Conservation (phyloP, 768 basidiomycete genomes). For the Fomitopsis pulvina region DNA sequence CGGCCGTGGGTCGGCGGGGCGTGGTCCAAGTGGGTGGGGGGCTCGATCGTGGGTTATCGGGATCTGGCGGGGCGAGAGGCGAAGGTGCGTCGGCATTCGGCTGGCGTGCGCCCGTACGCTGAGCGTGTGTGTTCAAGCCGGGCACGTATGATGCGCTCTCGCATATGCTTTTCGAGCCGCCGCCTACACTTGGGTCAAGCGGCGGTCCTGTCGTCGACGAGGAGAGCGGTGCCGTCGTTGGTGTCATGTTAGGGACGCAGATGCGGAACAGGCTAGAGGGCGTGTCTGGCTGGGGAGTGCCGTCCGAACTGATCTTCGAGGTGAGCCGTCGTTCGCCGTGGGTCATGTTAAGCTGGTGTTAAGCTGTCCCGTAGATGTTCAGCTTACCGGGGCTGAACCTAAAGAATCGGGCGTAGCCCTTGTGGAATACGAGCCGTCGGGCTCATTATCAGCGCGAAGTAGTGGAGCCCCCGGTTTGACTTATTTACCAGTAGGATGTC, state of each 20-base stretch:
- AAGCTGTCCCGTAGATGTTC: slow-evolving; percentile 38
- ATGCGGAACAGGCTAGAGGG: slow-evolving; percentile 53
- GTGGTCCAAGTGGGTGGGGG: slow-evolving; percentile 47
- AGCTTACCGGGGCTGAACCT: slow-evolving; percentile 38
- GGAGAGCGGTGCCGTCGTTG: slow-evolving; percentile 56
- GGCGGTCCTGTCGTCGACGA: slow-evolving; percentile 64
- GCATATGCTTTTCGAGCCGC: slow-evolving; percentile 45
- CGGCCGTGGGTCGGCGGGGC: slow-evolving; percentile 45
- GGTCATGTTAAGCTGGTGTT: not conserved
- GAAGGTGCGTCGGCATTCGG: slow-evolving; percentile 30
- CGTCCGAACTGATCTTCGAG: slow-evolving; percentile 59
- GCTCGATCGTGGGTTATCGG: slow-evolving; percentile 49
- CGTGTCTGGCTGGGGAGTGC: slow-evolving; percentile 53
- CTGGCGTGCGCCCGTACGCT: not conserved
- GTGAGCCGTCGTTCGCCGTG: slow-evolving; percentile 24
- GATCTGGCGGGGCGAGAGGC: slow-evolving; percentile 55
- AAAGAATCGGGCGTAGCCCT: slow-evolving; percentile 7
- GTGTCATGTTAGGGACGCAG: slow-evolving; percentile 53
- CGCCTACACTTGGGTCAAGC: slow-evolving; percentile 59
- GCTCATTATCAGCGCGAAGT: no score
- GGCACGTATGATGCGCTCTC: slow-evolving; percentile 65
- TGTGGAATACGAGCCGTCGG: no score
- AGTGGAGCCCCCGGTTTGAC: no score
- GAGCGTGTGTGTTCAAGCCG: slow-evolving; percentile 37
- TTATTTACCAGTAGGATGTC: no score